phyloP scores from a whole-genome alignment of 202 grass and related monocot species.

The Zoysia matrella region DNA sequence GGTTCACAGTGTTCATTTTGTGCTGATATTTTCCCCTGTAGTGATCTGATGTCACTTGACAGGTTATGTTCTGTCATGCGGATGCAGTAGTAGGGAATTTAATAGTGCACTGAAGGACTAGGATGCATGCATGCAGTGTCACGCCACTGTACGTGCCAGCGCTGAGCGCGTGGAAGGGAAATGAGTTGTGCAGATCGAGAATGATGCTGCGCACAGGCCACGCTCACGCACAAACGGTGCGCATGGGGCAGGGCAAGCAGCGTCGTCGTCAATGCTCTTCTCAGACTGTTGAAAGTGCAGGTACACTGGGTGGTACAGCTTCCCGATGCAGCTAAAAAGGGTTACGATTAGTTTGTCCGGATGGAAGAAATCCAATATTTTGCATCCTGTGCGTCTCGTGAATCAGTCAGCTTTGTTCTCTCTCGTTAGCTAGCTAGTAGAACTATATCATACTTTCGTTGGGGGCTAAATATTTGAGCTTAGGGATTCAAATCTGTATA shows the following conservation, averaged over 20 bases:
- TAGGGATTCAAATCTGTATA: not conserved
- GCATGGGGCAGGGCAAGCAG: constrained; percentile 8
- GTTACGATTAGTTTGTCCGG: not conserved
- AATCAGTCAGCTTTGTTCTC: not conserved
- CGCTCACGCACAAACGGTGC: constrained; percentile 11
- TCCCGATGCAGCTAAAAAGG: not conserved
- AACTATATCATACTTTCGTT: not conserved
- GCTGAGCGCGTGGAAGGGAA: no score
- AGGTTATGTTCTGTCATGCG: not conserved
- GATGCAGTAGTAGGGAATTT: no score
- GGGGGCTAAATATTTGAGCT: not conserved
- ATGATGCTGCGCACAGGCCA: not conserved
- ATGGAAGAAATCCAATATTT: not conserved
- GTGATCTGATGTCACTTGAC: not conserved
- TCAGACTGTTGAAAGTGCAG: constrained; percentile 7
- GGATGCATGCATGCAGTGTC: not conserved
- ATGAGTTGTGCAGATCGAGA: not conserved
- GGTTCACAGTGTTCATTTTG: not conserved
- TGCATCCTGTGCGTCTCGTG: not conserved
- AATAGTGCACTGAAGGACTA: no score
- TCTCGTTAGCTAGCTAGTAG: not conserved
- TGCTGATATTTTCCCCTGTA: not conserved
- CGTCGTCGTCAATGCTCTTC: constrained; percentile 2
- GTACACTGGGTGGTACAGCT: not conserved
- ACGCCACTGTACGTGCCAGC: not conserved